Conservation (phyloP, 352 stramenopile species). For the Pythium grandisporangium region DNA sequence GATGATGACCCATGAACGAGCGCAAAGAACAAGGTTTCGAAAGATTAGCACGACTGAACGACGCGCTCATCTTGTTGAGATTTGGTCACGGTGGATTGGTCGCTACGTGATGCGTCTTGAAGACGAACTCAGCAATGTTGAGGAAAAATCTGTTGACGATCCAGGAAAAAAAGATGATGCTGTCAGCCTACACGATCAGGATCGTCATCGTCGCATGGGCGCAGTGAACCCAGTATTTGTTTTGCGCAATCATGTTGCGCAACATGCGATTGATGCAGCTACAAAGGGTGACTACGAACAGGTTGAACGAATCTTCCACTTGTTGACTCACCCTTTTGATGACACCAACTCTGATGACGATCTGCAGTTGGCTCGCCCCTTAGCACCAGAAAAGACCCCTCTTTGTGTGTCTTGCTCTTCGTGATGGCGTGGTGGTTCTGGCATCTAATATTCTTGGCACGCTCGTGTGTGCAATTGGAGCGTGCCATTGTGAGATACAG, state of each 20-base stretch:
- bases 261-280: constrained; percentile 80
- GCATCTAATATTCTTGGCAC: too few relatives aligned
- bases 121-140: too few relatives aligned
- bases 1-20: constrained; percentile 42
- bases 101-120: constrained; percentile 36
- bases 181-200: too few relatives aligned
- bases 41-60: constrained; percentile 33
- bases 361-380: constrained; percentile 34
- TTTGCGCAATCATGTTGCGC: constrained; percentile 85
- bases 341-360: constrained; percentile 26
- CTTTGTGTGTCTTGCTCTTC: constrained; percentile 84
- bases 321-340: constrained; percentile 66
- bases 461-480: too few relatives aligned
- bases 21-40: too few relatives aligned
- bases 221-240: constrained; percentile 76
- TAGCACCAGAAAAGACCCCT: constrained; percentile 29
- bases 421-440: too few relatives aligned
- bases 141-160: too few relatives aligned
- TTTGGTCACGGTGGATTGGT: constrained; percentile 54
- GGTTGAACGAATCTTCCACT: constrained; percentile 61
- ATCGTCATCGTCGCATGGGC: too few relatives aligned
- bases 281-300: constrained; percentile 49
- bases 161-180: too few relatives aligned
- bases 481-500: too few relatives aligned
- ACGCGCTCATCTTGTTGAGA: constrained; percentile 24